A percentile compares a stretch with the other conserved stretches of the same genome.
Conservation (phyloP, 2,329 filamentous ascomycete genomes). For the Juglanconis sp. region DNA sequence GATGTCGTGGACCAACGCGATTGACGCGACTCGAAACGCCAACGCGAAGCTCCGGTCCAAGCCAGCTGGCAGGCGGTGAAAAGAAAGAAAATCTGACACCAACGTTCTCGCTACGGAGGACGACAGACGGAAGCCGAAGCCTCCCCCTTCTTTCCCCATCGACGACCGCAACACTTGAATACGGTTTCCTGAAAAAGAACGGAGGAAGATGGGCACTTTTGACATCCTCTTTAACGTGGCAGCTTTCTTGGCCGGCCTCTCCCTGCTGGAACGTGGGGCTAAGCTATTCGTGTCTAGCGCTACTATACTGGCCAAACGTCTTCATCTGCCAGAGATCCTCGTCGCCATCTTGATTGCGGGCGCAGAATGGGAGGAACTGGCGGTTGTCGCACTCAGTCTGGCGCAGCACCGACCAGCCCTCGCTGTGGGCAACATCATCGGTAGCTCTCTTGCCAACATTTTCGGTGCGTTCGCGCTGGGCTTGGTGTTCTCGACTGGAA, state of each 20-base stretch:
- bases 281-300: conserved; percentile 52
- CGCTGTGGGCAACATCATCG: conserved; percentile 52
- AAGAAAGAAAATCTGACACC: not conserved
- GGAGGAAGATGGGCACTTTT: conserved; percentile 7
- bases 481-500: conserved; percentile 36
- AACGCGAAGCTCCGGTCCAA: not conserved
- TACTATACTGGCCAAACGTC: conserved; percentile 40
- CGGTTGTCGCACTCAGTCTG: conserved; percentile 46
- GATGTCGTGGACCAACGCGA: conserved; percentile 2
- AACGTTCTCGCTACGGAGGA: not conserved
- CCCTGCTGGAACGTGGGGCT: conserved; percentile 49
- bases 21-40: not conserved
- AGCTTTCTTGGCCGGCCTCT: conserved; percentile 41
- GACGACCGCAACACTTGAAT: not conserved
- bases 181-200: not conserved
- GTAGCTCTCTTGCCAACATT: conserved; percentile 53
- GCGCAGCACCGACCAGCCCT: conserved; percentile 42
- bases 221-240: conserved; percentile 34
- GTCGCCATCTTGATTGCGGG: conserved; percentile 51
- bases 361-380: conserved; percentile 55
- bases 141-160: not conserved
- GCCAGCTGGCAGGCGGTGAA: not conserved
- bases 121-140: not conserved
- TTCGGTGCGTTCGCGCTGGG: conserved; percentile 54
- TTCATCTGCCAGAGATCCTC: conserved; percentile 43